phyloP scores from a whole-genome alignment of 1,139 yeast genomes.

The Yamadazyma spencermartinsiae region DNA sequence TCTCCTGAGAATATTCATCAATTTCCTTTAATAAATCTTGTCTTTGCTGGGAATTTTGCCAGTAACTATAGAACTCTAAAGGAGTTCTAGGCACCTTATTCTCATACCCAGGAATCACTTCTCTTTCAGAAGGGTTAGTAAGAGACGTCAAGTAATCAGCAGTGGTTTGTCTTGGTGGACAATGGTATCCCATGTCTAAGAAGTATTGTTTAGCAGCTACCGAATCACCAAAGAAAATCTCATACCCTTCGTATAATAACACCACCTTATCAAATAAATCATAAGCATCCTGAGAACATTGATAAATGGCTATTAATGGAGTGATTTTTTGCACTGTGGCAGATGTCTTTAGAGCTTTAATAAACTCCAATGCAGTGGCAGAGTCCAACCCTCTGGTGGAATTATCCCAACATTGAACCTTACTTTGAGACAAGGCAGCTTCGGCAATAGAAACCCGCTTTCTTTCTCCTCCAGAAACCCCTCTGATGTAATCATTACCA shows the following conservation, averaged over 20 bases:
- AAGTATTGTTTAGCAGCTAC: constrained; percentile 45
- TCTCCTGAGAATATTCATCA: constrained; percentile 27
- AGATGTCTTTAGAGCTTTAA: constrained; percentile 60
- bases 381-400: constrained; percentile 82
- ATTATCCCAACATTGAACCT: constrained; percentile 68
- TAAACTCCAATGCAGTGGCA: constrained; percentile 68
- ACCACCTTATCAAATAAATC: constrained; percentile 74
- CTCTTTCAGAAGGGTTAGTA: constrained; percentile 54
- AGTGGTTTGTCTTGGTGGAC: constrained; percentile 77
- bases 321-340: constrained; percentile 57
- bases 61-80: constrained; percentile 62
- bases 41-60: constrained; percentile 60
- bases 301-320: constrained; percentile 62
- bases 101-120: constrained; percentile 53
- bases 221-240: constrained; percentile 71
- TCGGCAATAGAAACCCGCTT: constrained; percentile 50
- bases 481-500: constrained; percentile 41
- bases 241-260: constrained; percentile 76
- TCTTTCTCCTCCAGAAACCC: constrained; percentile 49
- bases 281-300: constrained; percentile 65
- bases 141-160: constrained; percentile 70
- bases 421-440: constrained; percentile 39
- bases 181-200: constrained; percentile 50
- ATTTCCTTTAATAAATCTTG: constrained; percentile 28
- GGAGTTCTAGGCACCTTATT: constrained; percentile 66